Evolutionary conservation across 2,329 filamentous ascomycete species (phyloP).

Genomic region (Ophiostoma ulmi): DNA sequence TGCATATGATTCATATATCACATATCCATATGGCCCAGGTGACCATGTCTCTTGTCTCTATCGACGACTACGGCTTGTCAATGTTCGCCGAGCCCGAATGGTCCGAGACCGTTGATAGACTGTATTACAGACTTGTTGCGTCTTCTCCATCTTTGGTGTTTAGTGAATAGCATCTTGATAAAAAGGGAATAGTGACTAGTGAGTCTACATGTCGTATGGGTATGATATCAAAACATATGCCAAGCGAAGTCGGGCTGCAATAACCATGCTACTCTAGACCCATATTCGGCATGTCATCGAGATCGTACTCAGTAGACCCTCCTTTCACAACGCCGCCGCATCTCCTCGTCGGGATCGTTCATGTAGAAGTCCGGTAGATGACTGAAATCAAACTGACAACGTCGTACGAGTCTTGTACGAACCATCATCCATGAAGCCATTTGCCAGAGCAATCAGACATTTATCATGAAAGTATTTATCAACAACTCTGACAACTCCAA

Average conservation of each 20-base stretch:
- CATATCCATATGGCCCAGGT: neutral
- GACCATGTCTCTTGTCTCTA: neutral
- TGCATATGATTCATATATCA: neutral
- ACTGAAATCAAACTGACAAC: neutral
- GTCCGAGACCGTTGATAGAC: neutral
- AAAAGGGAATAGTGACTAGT: neutral
- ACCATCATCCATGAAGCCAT: neutral
- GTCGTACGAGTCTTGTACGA: neutral
- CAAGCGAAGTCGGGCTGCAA: conserved; percentile 8
- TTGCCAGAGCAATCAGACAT: neutral
- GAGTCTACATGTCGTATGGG: neutral
- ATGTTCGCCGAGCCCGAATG: conserved; percentile 11
- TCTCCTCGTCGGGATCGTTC: neutral
- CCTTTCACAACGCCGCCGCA: neutral
- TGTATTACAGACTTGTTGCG: neutral
- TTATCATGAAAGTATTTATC: neutral
- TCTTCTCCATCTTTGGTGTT: no score
- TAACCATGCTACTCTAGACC: neutral
- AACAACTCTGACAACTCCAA: neutral
- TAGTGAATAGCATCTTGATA: neutral
- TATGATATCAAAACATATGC: neutral
- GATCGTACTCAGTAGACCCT: neutral
- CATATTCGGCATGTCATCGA: neutral
- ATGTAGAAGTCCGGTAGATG: neutral
- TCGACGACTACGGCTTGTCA: neutral